A percentile compares a stretch with the other conserved stretches of the same genome.
These are phyloP conservation scores for Stagonosporopsis cucurbitacearum DNA, from an alignment of 2,329 filamentous ascomycete species.

Conservation along the genomic window DNA sequence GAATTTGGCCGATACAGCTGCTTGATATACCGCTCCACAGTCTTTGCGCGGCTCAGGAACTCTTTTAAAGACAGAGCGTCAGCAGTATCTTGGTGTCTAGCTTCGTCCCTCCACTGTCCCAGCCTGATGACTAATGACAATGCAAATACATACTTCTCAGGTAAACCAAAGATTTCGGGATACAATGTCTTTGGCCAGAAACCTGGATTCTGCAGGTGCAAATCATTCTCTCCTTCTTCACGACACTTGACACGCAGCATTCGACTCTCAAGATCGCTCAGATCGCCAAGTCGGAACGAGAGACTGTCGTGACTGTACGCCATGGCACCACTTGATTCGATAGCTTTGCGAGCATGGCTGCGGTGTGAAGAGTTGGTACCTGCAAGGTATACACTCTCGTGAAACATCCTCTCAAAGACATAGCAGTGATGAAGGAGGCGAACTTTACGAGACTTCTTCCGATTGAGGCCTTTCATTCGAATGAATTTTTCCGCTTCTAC, in stretches of 20 bases:
- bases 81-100: constrained; percentile 24
- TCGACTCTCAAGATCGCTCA: constrained; percentile 41
- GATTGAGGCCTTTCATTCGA: constrained; percentile 48
- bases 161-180: constrained; percentile 55
- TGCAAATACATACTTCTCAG: constrained; percentile 48
- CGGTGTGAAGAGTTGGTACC: constrained; percentile 18
- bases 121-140: constrained; percentile 50
- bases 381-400: constrained; percentile 49
- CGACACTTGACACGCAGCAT: constrained; percentile 44
- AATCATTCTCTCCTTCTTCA: constrained; percentile 54
- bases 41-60: constrained; percentile 43
- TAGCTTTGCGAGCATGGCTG: constrained; percentile 19
- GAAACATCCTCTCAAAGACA: constrained; percentile 54
- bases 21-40: constrained; percentile 44
- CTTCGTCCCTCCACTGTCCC: constrained; percentile 51
- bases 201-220: constrained; percentile 53
- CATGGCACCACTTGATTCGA: constrained; percentile 22
- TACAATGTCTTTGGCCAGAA: constrained; percentile 53
- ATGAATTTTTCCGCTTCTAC: constrained; percentile 56
- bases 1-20: constrained; percentile 17
- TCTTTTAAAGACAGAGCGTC: constrained; percentile 32
- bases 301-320: constrained; percentile 42
- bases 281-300: constrained; percentile 43
- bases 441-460: constrained; percentile 51
- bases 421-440: constrained; percentile 58